These are phyloP conservation scores for Marchantia paleacea DNA, from an alignment of 225 moss, liverwort and hornwort genomes.

Conservation along the genomic window DNA sequence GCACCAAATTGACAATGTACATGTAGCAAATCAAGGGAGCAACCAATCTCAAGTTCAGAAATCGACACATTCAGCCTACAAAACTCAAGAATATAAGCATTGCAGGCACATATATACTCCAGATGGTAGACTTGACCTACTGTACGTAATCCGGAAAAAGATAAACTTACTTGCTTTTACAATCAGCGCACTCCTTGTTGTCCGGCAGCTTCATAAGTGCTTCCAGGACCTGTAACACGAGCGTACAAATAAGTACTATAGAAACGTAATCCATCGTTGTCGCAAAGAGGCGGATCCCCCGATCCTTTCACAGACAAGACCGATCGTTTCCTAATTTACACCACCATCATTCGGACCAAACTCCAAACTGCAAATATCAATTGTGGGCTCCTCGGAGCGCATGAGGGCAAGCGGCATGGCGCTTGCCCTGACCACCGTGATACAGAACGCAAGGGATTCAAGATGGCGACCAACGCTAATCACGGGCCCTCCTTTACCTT, in stretches of 20 bases:
- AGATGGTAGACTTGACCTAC: no score
- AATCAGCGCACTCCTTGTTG: conserved; percentile 98
- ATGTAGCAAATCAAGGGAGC: no score
- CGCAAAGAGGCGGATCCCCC: neutral
- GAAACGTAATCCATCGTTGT: neutral
- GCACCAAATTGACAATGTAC: no score
- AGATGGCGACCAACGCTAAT: neutral
- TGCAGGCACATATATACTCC: no score
- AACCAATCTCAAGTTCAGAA: no score
- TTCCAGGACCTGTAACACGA: conserved; percentile 69
- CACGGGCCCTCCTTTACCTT: conserved; percentile 44
- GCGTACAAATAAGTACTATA: neutral
- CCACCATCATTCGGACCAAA: neutral
- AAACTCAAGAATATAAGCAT: no score
- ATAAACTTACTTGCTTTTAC: conserved; percentile 74
- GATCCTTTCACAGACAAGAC: neutral
- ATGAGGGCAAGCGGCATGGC: neutral
- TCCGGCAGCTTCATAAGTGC: conserved; percentile 90
- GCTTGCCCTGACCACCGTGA: neutral
- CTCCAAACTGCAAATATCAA: neutral
- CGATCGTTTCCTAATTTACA: neutral
- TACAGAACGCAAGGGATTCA: neutral
- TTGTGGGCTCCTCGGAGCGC: neutral
- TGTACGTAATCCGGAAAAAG: neutral
- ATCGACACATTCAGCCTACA: no score